Percentiles rank a stretch among this genome's conserved stretches.
phyloP scores from a whole-genome alignment of 2,329 filamentous ascomycete species.

The Diaporthe amygdali region DNA sequence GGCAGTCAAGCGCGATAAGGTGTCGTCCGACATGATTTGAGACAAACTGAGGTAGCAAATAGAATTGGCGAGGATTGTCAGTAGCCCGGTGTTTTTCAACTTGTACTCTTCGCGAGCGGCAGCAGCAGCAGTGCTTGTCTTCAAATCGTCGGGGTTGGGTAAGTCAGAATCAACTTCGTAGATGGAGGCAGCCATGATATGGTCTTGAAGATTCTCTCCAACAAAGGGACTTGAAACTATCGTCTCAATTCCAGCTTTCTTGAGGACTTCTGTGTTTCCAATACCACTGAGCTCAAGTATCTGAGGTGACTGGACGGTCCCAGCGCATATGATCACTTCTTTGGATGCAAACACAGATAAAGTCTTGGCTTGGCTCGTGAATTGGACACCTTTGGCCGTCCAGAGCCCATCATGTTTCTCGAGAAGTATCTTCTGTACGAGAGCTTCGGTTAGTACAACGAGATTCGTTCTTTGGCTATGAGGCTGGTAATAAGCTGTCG shows the following conservation, averaged over 20 bases:
- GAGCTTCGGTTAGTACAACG: conserved; percentile 46
- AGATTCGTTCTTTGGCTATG: conserved; percentile 45
- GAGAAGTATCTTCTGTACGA: conserved; percentile 46
- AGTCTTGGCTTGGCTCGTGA: conserved; percentile 32
- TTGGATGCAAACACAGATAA: not conserved
- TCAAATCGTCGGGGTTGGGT: not conserved
- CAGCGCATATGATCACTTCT: conserved; percentile 65
- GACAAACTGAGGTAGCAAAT: not conserved
- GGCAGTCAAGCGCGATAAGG: not conserved
- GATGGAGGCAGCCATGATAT: conserved; percentile 47
- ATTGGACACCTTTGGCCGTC: conserved; percentile 35
- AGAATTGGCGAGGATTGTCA: not conserved
- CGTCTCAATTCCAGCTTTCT: conserved; percentile 45
- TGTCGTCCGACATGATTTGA: not conserved
- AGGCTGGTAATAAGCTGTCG: conserved; percentile 52
- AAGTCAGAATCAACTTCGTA: not conserved
- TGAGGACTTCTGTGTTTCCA: conserved; percentile 51
- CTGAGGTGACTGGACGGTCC: conserved; percentile 61
- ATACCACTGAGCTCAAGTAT: conserved; percentile 66
- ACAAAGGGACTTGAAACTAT: conserved; percentile 50
- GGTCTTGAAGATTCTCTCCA: conserved; percentile 57
- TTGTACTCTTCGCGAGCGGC: not conserved
- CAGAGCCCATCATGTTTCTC: conserved; percentile 10
- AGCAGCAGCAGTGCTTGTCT: not conserved
- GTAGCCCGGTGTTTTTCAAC: not conserved